These are phyloP conservation scores for Exophiala viscosa DNA, from an alignment of 2,329 filamentous ascomycete species.

Conservation along the genomic window DNA sequence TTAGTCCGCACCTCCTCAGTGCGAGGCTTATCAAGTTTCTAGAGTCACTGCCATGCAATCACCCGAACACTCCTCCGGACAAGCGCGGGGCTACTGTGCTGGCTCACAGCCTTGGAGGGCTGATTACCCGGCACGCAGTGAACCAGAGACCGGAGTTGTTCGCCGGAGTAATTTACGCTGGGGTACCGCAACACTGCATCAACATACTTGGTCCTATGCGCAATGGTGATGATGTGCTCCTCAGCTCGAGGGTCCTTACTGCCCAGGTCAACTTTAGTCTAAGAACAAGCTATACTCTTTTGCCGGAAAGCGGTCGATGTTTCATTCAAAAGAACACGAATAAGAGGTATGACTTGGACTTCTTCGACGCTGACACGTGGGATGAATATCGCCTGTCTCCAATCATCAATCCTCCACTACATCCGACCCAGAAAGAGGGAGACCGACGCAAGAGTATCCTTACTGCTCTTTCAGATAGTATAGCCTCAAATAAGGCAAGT, in stretches of 20 bases:
- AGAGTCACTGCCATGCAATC: conserved; percentile 70
- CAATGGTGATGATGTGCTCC: conserved; percentile 85
- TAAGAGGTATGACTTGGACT: conserved; percentile 77
- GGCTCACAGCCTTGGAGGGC: conserved; percentile 78
- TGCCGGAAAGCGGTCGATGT: conserved; percentile 82
- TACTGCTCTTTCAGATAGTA: conserved; percentile 46
- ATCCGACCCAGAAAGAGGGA: conserved; percentile 24
- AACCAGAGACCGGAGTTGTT: conserved; percentile 83
- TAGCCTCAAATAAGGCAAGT: conserved; percentile 32
- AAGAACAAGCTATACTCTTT: conserved; percentile 75
- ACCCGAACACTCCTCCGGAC: conserved; percentile 48
- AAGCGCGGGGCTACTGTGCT: conserved; percentile 73
- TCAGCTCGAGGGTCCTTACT: conserved; percentile 85
- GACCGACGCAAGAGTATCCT: conserved; percentile 41
- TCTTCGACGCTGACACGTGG: conserved; percentile 78
- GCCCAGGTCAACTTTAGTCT: conserved; percentile 92
- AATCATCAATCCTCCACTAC: conserved; percentile 64
- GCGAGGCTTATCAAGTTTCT: conserved; percentile 69
- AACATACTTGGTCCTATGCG: conserved; percentile 87
- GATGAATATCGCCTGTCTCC: conserved; percentile 73
- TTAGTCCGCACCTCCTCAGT: conserved; percentile 75
- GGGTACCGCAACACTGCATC: conserved; percentile 78
- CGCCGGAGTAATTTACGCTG: conserved; percentile 78
- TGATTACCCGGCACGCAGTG: conserved; percentile 83
- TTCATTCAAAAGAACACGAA: conserved; percentile 80